Conservation (phyloP, 331 rosid genomes). For the Acacia concinna region DNA sequence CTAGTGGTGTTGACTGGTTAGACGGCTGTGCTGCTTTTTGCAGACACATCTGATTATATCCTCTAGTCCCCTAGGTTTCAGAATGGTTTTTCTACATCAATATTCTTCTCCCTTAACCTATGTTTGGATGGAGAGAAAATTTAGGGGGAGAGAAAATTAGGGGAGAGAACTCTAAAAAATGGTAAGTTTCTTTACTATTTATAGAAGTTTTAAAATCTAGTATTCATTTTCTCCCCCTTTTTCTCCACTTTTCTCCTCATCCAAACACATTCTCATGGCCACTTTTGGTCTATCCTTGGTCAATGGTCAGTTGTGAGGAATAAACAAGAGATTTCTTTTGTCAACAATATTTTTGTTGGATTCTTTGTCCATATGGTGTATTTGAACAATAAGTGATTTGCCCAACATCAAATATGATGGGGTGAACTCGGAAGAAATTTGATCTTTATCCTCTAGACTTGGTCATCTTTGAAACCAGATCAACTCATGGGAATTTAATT, state of each 20-base stretch:
- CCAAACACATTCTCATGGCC: too few species aligned
- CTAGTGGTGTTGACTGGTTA: neutral
- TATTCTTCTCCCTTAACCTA: too few species aligned
- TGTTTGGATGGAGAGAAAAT: too few species aligned
- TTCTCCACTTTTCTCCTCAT: too few species aligned
- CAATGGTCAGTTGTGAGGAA: slow-evolving; percentile 24
- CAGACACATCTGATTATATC: neutral
- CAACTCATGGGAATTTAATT: neutral
- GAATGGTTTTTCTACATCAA: neutral
- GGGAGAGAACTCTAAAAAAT: too few species aligned
- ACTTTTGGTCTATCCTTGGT: slow-evolving; percentile 28
- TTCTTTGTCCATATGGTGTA: slow-evolving; percentile 16
- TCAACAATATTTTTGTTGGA: slow-evolving; percentile 24
- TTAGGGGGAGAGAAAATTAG: too few species aligned
- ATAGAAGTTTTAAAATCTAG: too few species aligned
- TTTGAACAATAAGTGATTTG: neutral
- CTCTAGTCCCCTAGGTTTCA: slow-evolving; percentile 1
- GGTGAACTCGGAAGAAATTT: neutral
- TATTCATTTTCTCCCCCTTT: too few species aligned
- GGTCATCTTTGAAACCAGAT: neutral
- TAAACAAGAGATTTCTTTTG: neutral
- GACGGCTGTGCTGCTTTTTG: neutral
- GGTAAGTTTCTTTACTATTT: too few species aligned
- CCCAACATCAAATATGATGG: neutral
- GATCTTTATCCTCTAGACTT: slow-evolving; percentile 13